These are phyloP conservation scores for Pholiota microspora DNA, from an alignment of 768 basidiomycete genomes.

Conservation along the genomic window DNA sequence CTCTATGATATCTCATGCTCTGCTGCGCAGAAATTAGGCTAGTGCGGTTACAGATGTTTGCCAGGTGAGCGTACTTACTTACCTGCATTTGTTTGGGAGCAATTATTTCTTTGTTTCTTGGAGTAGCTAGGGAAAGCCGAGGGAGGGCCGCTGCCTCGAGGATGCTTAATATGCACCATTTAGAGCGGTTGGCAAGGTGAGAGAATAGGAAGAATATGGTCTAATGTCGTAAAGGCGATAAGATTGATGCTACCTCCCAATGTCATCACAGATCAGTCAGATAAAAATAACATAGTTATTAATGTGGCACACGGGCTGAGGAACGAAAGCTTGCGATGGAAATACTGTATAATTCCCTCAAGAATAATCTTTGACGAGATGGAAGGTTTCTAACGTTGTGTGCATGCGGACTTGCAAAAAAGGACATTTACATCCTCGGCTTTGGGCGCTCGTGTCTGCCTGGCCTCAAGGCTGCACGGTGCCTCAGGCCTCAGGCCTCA, in stretches of 20 bases:
- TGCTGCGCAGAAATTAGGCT: constrained; percentile 3
- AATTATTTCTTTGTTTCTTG: background rate
- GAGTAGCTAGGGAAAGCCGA: background rate
- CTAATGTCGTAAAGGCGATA: constrained; percentile 8
- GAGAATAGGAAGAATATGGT: constrained; percentile 4
- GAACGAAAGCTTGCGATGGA: background rate
- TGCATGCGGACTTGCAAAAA: background rate
- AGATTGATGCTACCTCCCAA: constrained; percentile 1
- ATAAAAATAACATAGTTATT: background rate
- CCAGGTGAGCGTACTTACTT: background rate
- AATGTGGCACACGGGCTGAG: background rate
- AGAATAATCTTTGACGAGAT: background rate
- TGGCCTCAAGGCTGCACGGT: too few species aligned
- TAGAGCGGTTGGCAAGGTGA: background rate
- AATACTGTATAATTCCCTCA: background rate
- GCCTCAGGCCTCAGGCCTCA: background rate
- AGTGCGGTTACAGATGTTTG: background rate
- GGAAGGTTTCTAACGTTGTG: background rate
- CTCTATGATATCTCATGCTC: constrained; percentile 4
- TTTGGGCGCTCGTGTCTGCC: too few species aligned
- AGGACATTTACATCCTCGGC: background rate
- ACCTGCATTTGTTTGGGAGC: background rate
- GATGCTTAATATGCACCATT: background rate
- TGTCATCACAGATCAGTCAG: background rate
- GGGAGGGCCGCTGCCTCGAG: background rate